Evolutionary conservation across 2,329 filamentous ascomycete genomes (phyloP), one percentile per base, ranked within the genome.

Genomic region (Cordyceps pruinosa): DNA sequence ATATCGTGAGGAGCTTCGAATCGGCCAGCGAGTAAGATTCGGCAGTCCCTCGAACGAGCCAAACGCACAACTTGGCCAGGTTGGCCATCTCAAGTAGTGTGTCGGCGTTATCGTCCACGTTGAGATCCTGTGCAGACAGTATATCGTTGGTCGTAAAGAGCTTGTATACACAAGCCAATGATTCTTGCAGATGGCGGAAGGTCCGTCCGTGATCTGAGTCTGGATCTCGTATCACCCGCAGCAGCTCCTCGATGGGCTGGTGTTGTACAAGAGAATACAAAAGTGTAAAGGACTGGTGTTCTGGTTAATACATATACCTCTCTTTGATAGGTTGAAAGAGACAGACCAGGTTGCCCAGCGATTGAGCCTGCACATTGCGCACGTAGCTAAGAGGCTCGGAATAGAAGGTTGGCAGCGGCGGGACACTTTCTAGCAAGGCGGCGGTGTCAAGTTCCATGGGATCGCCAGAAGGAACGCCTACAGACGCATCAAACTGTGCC

Each of bases 41-140:
- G 8, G 72, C 69, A 41, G 68, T 67, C 3, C 67, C 69, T 28
- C 72, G 72, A 30, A 75, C 66, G 1, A 75, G 59, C 67, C 74
- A 75, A 0, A 66, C 64, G 21, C 73, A 73, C 35, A 79, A 72
- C 37, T 76, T 74, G 3, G 77, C 77, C 57, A 81, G 68, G 58
- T 81, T 81, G 10, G 75, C 72, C 61, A 81, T 69, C 41, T 76
- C 73, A 23, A 81, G 69, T 26, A 73, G 66, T 15, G 67, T 69
- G 25, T 66, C 65, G 21, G 66, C 66, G 42, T 74, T 69, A 32
- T 69, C 66, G 45, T 69, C 62, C 15, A 71, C 60, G 34, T 69
- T 66, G n/a, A 71, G 61, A n/a, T 73, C 68, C 19, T 68, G 63
- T 32, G 68, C 66, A 2, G 67, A 67, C n/a, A 75, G 59, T 50